These are phyloP conservation scores for Fusarium luffae DNA, from an alignment of 2,329 filamentous ascomycete species.

Conservation along the genomic window DNA sequence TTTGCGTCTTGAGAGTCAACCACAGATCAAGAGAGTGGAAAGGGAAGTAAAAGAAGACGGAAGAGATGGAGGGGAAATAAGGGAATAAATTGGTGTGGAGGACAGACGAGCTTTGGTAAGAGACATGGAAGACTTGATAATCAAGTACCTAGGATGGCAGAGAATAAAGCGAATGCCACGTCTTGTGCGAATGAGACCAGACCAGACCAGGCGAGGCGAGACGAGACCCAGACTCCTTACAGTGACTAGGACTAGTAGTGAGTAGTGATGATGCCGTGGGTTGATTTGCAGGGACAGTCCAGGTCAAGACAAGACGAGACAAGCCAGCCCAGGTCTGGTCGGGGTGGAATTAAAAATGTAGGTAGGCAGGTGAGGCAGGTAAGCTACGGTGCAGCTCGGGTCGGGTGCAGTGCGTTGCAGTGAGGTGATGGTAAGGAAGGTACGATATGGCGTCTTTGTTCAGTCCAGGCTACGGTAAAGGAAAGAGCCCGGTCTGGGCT, in stretches of 20 bases:
- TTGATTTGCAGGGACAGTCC: conserved; percentile 42
- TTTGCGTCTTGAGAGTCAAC: not conserved
- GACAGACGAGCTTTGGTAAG: conserved; percentile 27
- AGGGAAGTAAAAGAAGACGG: not conserved
- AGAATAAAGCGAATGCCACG: conserved; percentile 44
- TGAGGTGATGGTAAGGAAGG: conserved; percentile 2
- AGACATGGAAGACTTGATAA: conserved; percentile 26
- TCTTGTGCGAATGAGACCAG: conserved; percentile 42
- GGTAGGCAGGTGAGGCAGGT: conserved; percentile 3
- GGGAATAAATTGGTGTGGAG: conserved; percentile 29
- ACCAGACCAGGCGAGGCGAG: not conserved
- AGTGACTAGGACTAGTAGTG: conserved; percentile 17
- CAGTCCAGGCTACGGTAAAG: not conserved
- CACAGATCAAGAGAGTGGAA: not conserved
- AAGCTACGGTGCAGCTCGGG: conserved; percentile 14
- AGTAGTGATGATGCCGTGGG: conserved; percentile 43
- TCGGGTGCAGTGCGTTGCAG: conserved; percentile 2
- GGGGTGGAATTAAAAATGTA: conserved; percentile 31
- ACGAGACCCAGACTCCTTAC: conserved; percentile 25
- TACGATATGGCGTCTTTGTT: conserved; percentile 33
- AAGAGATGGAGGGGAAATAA: conserved; percentile 8
- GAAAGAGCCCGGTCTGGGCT: conserved; percentile 22
- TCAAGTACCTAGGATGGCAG: conserved; percentile 12
- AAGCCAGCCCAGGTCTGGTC: not conserved
- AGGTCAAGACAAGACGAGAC: conserved; percentile 6